Evolutionary conservation across 2,329 filamentous ascomycete species (phyloP).

Genomic region (Fusarium continuum): DNA sequence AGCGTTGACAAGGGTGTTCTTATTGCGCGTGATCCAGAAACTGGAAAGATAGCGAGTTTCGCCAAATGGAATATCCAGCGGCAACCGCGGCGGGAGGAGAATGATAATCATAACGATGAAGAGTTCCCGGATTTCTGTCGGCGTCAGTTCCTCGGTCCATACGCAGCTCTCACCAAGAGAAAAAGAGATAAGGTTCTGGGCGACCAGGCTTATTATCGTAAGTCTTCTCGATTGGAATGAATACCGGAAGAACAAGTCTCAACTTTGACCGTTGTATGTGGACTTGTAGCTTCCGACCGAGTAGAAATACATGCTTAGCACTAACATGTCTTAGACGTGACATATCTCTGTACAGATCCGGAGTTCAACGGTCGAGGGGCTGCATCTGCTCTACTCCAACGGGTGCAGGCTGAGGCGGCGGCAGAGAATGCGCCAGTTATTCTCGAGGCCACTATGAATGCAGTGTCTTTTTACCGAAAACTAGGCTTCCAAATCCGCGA

Average conservation of each 20-base stretch:
- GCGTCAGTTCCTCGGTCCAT: slow-evolving; percentile 48
- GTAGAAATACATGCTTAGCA: neutral
- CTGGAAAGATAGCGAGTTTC: slow-evolving; percentile 47
- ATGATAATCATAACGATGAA: slow-evolving; percentile 35
- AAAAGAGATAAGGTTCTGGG: slow-evolving; percentile 47
- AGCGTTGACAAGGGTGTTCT: slow-evolving; percentile 45
- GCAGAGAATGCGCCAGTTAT: slow-evolving; percentile 48
- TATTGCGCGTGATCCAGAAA: slow-evolving; percentile 47
- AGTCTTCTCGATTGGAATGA: slow-evolving; percentile 37
- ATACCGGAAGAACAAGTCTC: neutral
- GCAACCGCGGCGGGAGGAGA: slow-evolving; percentile 14
- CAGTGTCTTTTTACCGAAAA: slow-evolving; percentile 50
- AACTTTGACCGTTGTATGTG: neutral
- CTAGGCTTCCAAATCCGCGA: slow-evolving; percentile 49
- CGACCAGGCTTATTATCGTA: slow-evolving; percentile 49
- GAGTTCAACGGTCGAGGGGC: slow-evolving; percentile 49
- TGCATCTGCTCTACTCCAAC: slow-evolving; percentile 47
- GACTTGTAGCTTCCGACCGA: neutral
- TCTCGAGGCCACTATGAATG: slow-evolving; percentile 52
- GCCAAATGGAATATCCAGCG: slow-evolving; percentile 49
- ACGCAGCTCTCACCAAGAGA: slow-evolving; percentile 45
- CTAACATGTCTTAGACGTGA: slow-evolving; percentile 46
- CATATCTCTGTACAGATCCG: slow-evolving; percentile 53
- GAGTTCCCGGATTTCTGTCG: slow-evolving; percentile 45
- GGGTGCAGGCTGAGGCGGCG: slow-evolving; percentile 47